Evolutionary conservation across 2,329 filamentous ascomycete genomes (phyloP).

Genomic region (Nemania bipapillata): DNA sequence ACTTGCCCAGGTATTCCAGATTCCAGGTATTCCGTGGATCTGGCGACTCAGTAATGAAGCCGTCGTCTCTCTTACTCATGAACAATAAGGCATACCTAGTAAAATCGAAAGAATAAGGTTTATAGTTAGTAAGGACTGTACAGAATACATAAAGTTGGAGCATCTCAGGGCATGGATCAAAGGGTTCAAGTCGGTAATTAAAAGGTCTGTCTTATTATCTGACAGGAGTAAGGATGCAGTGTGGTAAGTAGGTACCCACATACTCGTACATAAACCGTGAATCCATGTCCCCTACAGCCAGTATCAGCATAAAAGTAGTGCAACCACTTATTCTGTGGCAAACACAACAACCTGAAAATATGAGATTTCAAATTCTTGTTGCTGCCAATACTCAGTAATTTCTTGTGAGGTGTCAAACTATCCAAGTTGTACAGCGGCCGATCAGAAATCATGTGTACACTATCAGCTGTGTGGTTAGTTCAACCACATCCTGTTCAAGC

Average conservation of each 20-base stretch:
- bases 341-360: not conserved
- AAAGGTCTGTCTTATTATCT: not conserved
- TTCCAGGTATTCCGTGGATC: too few species aligned
- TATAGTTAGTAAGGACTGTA: not conserved
- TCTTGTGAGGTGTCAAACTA: not conserved
- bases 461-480: not conserved
- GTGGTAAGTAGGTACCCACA: too few species aligned
- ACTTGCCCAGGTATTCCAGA: too few species aligned
- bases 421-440: not conserved
- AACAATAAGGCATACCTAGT: too few species aligned
- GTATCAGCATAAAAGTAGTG: not conserved
- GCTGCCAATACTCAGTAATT: not conserved
- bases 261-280: too few species aligned
- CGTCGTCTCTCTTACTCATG: not conserved
- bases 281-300: not conserved
- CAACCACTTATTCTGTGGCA: not conserved
- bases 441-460: too few species aligned
- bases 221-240: not conserved
- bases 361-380: constrained; percentile 4
- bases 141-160: not conserved
- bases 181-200: constrained; percentile 1
- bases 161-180: not conserved
- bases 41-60: not conserved
- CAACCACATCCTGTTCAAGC: constrained; percentile 4
- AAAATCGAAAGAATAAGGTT: not conserved